A percentile compares a stretch with the other conserved stretches of the same genome.
phyloP scores from a whole-genome alignment of 1,284 basidiomycete species.

The Malassezia pachydermatis region DNA sequence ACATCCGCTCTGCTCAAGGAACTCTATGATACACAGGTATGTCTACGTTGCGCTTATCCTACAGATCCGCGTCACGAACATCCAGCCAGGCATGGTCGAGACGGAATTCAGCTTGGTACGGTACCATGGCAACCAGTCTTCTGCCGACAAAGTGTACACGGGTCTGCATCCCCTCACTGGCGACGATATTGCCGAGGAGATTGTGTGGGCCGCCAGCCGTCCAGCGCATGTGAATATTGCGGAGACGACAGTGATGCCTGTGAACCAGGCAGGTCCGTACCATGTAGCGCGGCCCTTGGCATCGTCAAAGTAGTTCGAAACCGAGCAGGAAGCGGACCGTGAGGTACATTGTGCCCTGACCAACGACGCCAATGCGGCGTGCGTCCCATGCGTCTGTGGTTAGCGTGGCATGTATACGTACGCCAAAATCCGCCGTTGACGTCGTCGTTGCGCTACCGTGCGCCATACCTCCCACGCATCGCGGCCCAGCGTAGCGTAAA shows the following conservation, averaged over 20 bases:
- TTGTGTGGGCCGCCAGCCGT: constrained; percentile 84
- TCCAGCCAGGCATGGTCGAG: constrained; percentile 67
- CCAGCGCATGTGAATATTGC: constrained; percentile 46
- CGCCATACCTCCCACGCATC: constrained; percentile 6
- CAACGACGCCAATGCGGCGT: background rate
- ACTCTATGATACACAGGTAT: constrained; percentile 70
- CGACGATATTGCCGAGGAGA: constrained; percentile 67
- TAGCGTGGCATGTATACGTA: background rate
- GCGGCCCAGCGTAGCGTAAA: background rate
- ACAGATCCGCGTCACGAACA: constrained; percentile 42
- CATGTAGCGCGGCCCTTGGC: constrained; percentile 17
- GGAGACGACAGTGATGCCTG: constrained; percentile 37
- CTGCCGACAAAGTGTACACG: constrained; percentile 39
- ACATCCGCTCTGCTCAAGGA: constrained; percentile 72
- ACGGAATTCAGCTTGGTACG: constrained; percentile 51
- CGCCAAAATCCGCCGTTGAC: background rate
- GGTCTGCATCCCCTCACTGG: constrained; percentile 37
- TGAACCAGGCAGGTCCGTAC: constrained; percentile 40
- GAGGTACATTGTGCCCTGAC: background rate
- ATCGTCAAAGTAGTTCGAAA: background rate
- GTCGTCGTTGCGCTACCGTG: background rate
- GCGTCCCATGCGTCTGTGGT: background rate
- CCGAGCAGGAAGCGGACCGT: background rate
- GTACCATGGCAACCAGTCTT: constrained; percentile 27
- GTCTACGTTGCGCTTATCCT: too few species aligned